phyloP scores from a whole-genome alignment of 129 eudicot species.

The Pulicaria dysenterica region DNA sequence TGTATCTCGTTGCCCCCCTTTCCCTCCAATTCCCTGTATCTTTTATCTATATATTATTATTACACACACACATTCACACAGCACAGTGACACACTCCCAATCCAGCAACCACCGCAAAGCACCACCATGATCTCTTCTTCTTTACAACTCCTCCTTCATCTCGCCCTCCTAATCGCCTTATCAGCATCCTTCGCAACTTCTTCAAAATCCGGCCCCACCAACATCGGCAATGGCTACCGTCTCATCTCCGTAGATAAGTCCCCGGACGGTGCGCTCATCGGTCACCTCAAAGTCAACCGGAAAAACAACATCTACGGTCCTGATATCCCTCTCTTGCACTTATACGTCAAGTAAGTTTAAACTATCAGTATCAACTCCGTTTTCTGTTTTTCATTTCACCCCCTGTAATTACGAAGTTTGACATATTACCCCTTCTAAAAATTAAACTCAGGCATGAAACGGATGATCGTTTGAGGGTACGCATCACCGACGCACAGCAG shows the following conservation, averaged over 20 bases:
- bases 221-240: slow-evolving; percentile 85
- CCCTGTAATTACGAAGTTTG: neutral
- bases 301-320: slow-evolving; percentile 73
- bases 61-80: neutral
- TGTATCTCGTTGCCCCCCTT: neutral
- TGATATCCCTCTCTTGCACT: slow-evolving; percentile 77
- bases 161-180: slow-evolving; percentile 11
- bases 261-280: slow-evolving; percentile 75
- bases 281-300: slow-evolving; percentile 69
- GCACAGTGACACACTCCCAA: slow-evolving; percentile 13
- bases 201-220: slow-evolving; percentile 29
- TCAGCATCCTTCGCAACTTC: slow-evolving; percentile 23
- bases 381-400: neutral
- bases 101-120: neutral
- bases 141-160: slow-evolving; percentile 23
- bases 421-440: neutral
- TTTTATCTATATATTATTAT: too few species aligned
- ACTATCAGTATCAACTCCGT: neutral
- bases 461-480: slow-evolving; percentile 69
- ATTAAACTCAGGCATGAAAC: slow-evolving; percentile 77
- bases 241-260: slow-evolving; percentile 65
- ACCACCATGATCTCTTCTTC: slow-evolving; percentile 32
- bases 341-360: slow-evolving; percentile 79
- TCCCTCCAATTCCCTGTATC: slow-evolving; percentile 17
- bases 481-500: slow-evolving; percentile 78